These are phyloP conservation scores for Pugionium dolabratum DNA, from an alignment of 345 rosid genomes.

Conservation along the genomic window DNA sequence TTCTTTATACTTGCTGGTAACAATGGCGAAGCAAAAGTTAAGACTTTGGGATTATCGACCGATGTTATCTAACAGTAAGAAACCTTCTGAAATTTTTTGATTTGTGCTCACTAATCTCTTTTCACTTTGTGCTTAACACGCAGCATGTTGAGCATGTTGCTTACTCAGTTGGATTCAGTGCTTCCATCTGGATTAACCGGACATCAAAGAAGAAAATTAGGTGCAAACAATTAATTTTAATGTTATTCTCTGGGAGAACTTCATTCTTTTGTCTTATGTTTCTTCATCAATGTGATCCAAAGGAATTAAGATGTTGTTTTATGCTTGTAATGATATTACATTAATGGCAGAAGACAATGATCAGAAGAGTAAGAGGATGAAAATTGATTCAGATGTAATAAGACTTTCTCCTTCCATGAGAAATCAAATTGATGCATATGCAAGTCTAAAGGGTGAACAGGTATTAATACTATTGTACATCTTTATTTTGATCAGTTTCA, in stretches of 20 bases:
- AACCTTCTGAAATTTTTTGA: no score
- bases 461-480: no score
- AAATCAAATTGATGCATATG: constrained; percentile 35
- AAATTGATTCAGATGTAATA: constrained; percentile 66
- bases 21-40: neutral
- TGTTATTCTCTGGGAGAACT: neutral
- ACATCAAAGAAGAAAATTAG: constrained; percentile 67
- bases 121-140: constrained; percentile 12
- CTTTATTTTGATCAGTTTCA: no score
- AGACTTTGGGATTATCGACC: neutral
- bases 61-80: neutral
- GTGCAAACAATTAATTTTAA: constrained; percentile 17
- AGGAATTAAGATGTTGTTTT: neutral
- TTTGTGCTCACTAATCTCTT: no score
- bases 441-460: no score
- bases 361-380: constrained; percentile 72
- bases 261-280: no score
- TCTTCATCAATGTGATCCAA: neutral
- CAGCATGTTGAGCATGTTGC: constrained; percentile 55
- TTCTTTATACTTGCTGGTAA: neutral
- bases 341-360: constrained; percentile 66
- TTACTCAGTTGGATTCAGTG: constrained; percentile 66
- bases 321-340: constrained; percentile 26
- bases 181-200: constrained; percentile 65
- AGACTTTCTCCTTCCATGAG: constrained; percentile 60